A percentile compares a stretch with the other conserved stretches of the same genome.
Conservation (phyloP, 148 eudicot species). For the Rhododendron williamsianum region DNA sequence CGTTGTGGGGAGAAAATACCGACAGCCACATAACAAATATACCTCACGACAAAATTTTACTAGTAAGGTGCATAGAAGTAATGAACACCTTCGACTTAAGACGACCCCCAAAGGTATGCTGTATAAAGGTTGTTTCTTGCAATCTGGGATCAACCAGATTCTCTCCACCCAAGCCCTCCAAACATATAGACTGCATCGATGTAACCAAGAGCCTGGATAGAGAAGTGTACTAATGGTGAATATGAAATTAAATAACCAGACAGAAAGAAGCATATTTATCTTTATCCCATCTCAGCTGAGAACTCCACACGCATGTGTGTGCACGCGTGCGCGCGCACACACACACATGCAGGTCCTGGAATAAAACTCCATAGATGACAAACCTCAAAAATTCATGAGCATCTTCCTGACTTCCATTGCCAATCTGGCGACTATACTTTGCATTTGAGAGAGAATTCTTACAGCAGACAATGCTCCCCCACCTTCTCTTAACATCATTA, state of each 20-base stretch:
- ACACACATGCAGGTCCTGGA: not conserved
- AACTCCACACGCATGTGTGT: not conserved
- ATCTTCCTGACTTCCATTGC: conserved; percentile 96
- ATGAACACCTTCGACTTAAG: conserved; percentile 72
- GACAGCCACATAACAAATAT: not conserved
- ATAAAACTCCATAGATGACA: conserved; percentile 8
- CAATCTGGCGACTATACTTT: conserved; percentile 72
- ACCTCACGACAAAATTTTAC: not conserved
- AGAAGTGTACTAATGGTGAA: conserved; percentile 5
- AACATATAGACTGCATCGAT: conserved; percentile 91
- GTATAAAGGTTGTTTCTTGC: conserved; percentile 89
- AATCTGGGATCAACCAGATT: conserved; percentile 60
- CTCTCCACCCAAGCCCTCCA: conserved; percentile 87
- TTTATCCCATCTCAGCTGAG: conserved; percentile 3
- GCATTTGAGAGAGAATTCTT: conserved; percentile 66
- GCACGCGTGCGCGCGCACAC: not conserved
- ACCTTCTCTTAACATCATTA: conserved; percentile 58
- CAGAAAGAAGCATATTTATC: not conserved
- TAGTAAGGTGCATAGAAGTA: not conserved
- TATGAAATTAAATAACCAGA: conserved; percentile 3
- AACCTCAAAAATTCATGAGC: conserved; percentile 98
- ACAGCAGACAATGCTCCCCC: conserved; percentile 78
- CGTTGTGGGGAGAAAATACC: not conserved
- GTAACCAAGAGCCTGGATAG: conserved; percentile 74
- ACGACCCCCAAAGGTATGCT: conserved; percentile 82